Evolutionary conservation across 2,329 filamentous ascomycete species (phyloP).

Genomic region (Mollisiaceae sp.): DNA sequence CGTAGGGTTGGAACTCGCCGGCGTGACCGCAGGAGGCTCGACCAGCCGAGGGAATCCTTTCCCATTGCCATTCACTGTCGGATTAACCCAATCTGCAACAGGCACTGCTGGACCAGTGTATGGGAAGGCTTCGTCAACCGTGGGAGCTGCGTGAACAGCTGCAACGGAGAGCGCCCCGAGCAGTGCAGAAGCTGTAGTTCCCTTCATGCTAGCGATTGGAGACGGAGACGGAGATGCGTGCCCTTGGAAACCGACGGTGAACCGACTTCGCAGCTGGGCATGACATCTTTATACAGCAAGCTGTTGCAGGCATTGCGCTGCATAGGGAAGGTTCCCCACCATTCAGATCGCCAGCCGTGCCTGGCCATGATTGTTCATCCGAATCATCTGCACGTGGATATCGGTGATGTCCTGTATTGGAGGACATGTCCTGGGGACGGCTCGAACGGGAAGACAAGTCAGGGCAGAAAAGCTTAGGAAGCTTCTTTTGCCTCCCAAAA

Average conservation of each 20-base stretch:
- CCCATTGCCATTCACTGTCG: slow-evolving; percentile 55
- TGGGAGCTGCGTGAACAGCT: slow-evolving; percentile 16
- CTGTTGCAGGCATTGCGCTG: background rate
- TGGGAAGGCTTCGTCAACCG: slow-evolving; percentile 41
- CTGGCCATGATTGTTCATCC: background rate
- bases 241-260: background rate
- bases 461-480: background rate
- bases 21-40: slow-evolving; percentile 55
- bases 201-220: slow-evolving; percentile 18
- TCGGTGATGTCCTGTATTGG: background rate
- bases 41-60: slow-evolving; percentile 56
- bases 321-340: background rate
- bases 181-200: slow-evolving; percentile 17
- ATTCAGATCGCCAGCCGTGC: background rate
- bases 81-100: slow-evolving; percentile 57
- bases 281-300: background rate
- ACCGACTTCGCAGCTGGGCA: background rate
- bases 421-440: background rate
- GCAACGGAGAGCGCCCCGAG: slow-evolving; percentile 17
- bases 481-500: background rate
- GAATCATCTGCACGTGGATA: background rate
- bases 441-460: background rate
- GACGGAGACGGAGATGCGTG: background rate
- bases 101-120: slow-evolving; percentile 55
- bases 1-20: slow-evolving; percentile 47